Evolutionary conservation across 495 filamentous ascomycete genomes (phyloP), one percentile per base, ranked within the genome.

Genomic region (Penicillium pulvis): DNA sequence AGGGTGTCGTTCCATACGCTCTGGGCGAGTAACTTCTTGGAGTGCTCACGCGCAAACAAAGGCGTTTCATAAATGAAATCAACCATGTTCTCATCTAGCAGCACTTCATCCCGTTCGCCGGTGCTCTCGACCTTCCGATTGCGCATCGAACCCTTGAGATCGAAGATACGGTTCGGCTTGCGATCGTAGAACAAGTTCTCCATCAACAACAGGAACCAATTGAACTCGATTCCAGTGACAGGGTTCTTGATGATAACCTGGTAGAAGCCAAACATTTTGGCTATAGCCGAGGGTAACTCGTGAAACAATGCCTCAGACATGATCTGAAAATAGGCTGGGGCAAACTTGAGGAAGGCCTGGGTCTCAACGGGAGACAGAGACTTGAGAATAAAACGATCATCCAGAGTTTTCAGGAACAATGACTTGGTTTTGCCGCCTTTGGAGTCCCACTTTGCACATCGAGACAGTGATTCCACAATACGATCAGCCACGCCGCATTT

Each of bases 171-270:
- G 11, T 86, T 93, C 0, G 92, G 92, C 14, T 86, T 85, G 14
- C 94, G 91, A 65, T 97, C 93, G 61, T 99, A 99, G 70, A 99
- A 99, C 47, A 99, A 77, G 73, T 99, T 99, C 77, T 99, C 94
- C 93, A 98, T 99, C 26, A 98, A 82, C 39, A 98, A 77, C 26
- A 99, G 81, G 67, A 91, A 95, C 76, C 92, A 94, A 67, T 96
- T 95, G 74, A 97, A 94, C 69, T 99, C 94, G 2, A 87, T 87
- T 57, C 92, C 92, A 1, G 93, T 97, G 6, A 85, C 81, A 0
- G 93, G 90, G 65, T 98, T 98, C 74, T 94, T 96, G 76, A 99
- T 97, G 62, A 89, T 86, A 58, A 99, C 87, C 63, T 98, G 93
- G 72, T 96, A 99, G 75, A 99, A 97, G 2, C 94, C 94, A 47